Evolutionary conservation across 345 rosid genomes (phyloP).

Genomic region (Arabidopsis thaliana): DNA sequence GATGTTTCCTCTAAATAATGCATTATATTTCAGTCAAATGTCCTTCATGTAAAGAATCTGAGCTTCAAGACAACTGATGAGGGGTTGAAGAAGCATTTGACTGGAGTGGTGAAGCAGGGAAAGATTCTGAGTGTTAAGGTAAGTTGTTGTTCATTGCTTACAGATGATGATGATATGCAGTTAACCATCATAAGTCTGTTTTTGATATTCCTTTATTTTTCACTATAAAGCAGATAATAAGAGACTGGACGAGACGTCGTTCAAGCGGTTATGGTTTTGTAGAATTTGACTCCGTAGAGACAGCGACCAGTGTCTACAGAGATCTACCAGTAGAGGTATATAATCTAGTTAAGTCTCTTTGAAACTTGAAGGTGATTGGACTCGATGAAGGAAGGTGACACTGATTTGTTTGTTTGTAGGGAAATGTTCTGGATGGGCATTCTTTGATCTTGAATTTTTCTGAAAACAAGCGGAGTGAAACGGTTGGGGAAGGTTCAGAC

Average conservation of each 20-base stretch:
- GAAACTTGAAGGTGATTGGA: conserved; percentile 18
- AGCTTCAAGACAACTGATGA: conserved; percentile 90
- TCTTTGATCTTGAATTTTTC: conserved; percentile 79
- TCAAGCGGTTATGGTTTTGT: conserved; percentile 92
- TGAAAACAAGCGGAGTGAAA: conserved; percentile 73
- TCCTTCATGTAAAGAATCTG: conserved; percentile 82
- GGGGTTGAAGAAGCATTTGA: conserved; percentile 68
- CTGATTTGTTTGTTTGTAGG: conserved; percentile 47
- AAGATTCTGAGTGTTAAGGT: conserved; percentile 79
- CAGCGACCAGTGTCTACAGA: conserved; percentile 63
- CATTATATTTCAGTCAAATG: conserved; percentile 67
- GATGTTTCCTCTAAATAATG: neutral
- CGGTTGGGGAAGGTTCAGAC: conserved; percentile 52
- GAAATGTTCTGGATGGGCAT: conserved; percentile 85
- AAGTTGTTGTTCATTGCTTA: conserved; percentile 40
- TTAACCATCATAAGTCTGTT: conserved; percentile 1
- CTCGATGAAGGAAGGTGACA: neutral
- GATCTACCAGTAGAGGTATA: conserved; percentile 69
- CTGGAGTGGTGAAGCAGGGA: conserved; percentile 66
- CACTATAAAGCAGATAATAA: conserved; percentile 64
- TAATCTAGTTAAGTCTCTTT: conserved; percentile 17
- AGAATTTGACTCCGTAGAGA: conserved; percentile 81
- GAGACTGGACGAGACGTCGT: conserved; percentile 65
- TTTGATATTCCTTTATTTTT: conserved; percentile 27
- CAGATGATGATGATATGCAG: neutral